These are phyloP conservation scores for Trichoderma oligosporum DNA, from an alignment of 2,329 filamentous ascomycete species.

Conservation along the genomic window DNA sequence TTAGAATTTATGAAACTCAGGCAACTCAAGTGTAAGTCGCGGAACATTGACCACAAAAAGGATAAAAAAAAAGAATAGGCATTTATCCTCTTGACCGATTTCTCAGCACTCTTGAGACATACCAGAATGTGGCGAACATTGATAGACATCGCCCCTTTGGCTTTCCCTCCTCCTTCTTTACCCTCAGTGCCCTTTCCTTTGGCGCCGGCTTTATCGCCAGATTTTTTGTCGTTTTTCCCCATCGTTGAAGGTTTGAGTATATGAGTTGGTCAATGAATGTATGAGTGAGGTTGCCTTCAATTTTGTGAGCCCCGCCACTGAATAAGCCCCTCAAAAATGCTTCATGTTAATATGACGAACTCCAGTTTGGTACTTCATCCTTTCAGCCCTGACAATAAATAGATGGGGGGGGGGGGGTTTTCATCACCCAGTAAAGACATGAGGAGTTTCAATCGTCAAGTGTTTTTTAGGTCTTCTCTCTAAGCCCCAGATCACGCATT, in stretches of 20 bases:
- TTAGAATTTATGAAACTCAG: neutral
- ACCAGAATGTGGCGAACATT: slow-evolving; percentile 71
- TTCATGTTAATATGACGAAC: neutral
- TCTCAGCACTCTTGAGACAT: slow-evolving; percentile 19
- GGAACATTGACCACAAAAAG: neutral
- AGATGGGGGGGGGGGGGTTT: too few relatives aligned
- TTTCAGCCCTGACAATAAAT: too few relatives aligned
- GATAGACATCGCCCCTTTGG: slow-evolving; percentile 61
- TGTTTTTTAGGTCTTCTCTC: neutral
- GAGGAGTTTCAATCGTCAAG: neutral
- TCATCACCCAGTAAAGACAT: neutral
- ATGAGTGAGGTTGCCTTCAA: slow-evolving; percentile 1
- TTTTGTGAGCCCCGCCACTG: slow-evolving; percentile 4
- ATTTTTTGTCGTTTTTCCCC: slow-evolving; percentile 42
- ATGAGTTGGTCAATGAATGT: neutral
- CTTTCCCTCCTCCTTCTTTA: slow-evolving; percentile 37
- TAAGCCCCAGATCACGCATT: neutral
- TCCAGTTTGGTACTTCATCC: neutral
- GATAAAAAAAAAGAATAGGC: neutral
- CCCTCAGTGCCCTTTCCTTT: slow-evolving; percentile 33
- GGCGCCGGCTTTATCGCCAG: slow-evolving; percentile 36
- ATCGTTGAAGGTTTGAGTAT: slow-evolving; percentile 25
- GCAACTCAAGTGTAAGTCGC: neutral
- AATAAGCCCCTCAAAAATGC: slow-evolving; percentile 8
- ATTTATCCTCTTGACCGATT: neutral